phyloP scores from a whole-genome alignment of 148 eudicot genomes.

The Silene latifolia region DNA sequence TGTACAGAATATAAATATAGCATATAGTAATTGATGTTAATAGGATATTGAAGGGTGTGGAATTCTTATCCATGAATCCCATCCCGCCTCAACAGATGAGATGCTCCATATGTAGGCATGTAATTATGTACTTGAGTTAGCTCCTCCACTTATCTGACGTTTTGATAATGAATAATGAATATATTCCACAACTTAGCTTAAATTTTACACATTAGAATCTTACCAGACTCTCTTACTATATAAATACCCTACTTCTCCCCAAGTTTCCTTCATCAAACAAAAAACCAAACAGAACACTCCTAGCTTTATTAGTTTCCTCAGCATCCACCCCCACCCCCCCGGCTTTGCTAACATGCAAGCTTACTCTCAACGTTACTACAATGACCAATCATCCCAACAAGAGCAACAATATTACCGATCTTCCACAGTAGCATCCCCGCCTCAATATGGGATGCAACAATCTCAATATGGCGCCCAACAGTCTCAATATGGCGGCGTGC shows the following conservation, averaged over 20 bases:
- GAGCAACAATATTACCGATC: slow-evolving; percentile 8
- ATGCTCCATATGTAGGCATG: no score
- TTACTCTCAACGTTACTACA: slow-evolving; percentile 12
- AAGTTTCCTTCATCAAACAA: background rate
- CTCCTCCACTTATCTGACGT: no score
- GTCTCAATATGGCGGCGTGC: background rate
- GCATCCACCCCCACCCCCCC: background rate
- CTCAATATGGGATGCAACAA: slow-evolving; percentile 9
- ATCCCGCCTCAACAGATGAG: background rate
- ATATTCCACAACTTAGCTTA: slow-evolving; percentile 15
- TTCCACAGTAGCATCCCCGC: background rate
- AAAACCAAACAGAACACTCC: background rate
- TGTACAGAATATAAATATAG: no score
- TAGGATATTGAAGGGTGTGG: no score
- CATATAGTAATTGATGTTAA: no score
- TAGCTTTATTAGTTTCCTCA: background rate
- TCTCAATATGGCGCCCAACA: background rate
- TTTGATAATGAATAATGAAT: background rate
- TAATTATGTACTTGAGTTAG: no score
- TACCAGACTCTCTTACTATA: background rate
- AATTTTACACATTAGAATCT: slow-evolving; percentile 1
- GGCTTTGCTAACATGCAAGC: slow-evolving; percentile 7
- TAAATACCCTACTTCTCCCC: background rate
- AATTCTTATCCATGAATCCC: background rate
- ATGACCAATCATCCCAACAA: slow-evolving; percentile 16